Conservation (phyloP, 169 alveolate species). For the Plasmodium reichenowi region DNA sequence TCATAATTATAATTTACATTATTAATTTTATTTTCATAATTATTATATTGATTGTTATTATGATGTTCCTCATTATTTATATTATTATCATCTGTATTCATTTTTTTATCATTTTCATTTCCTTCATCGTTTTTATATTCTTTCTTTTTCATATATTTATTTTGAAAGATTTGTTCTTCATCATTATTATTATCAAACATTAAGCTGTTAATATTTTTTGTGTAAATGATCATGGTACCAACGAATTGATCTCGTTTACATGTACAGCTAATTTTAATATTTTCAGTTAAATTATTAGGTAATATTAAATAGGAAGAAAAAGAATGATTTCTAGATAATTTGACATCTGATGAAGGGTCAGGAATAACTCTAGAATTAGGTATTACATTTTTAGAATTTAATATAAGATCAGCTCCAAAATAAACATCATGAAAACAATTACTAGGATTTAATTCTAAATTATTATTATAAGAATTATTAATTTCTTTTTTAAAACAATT, state of each 20-base stretch:
- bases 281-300: constrained; percentile 26
- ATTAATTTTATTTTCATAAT: background rate
- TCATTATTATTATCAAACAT: constrained; percentile 1
- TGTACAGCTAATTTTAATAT: constrained; percentile 26
- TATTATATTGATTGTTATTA: background rate
- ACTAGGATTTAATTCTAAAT: constrained; percentile 18
- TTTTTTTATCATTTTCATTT: background rate
- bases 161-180: background rate
- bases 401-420: constrained; percentile 22
- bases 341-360: constrained; percentile 36
- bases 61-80: background rate
- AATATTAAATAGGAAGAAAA: constrained; percentile 39
- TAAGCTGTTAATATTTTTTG: constrained; percentile 13
- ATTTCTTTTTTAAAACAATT: constrained; percentile 53
- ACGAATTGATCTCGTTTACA: constrained; percentile 25
- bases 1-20: background rate
- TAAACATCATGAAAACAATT: constrained; percentile 61
- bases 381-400: constrained; percentile 41
- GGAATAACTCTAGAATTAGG: constrained; percentile 72
- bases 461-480: constrained; percentile 13
- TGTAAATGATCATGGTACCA: constrained; percentile 36
- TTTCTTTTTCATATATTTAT: background rate
- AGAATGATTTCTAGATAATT: constrained; percentile 37
- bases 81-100: background rate
- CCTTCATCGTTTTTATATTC: background rate